Evolutionary conservation across 768 basidiomycete species (phyloP).

Genomic region (Tylopilus plumbeoviolaceoides): DNA sequence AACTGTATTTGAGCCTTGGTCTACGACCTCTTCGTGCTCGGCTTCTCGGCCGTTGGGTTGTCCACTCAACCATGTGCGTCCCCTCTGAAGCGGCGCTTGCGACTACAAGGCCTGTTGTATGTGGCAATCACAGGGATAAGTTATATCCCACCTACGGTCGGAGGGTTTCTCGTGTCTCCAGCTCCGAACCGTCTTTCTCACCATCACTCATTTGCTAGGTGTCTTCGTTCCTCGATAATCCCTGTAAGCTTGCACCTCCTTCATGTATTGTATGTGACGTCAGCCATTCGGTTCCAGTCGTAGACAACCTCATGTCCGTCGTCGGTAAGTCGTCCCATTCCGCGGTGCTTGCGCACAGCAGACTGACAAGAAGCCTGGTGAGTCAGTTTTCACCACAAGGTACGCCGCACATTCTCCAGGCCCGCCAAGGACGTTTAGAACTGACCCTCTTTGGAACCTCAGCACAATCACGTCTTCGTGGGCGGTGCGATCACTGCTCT

Average conservation of each 20-base stretch:
- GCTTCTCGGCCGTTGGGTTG: slow-evolving; percentile 13
- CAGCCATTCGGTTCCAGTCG: background rate
- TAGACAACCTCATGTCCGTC: background rate
- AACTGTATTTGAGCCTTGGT: slow-evolving; percentile 8
- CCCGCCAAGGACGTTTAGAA: background rate
- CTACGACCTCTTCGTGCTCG: slow-evolving; percentile 17
- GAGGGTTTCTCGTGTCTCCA: background rate
- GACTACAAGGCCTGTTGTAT: slow-evolving; percentile 15
- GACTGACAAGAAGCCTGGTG: too few species aligned
- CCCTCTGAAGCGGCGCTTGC: slow-evolving; percentile 11
- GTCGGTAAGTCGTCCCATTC: slow-evolving; percentile 1
- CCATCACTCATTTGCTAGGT: slow-evolving; percentile 4
- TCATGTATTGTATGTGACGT: background rate
- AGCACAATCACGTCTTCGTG: slow-evolving; percentile 8
- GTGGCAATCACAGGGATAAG: slow-evolving; percentile 5
- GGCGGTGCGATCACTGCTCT: slow-evolving; percentile 8
- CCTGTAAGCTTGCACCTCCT: slow-evolving; percentile 4
- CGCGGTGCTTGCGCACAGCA: too few species aligned
- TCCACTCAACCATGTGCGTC: slow-evolving; percentile 7
- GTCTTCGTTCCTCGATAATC: background rate
- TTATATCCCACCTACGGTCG: slow-evolving; percentile 6
- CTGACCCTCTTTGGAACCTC: background rate
- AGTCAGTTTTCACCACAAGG: slow-evolving; percentile 10
- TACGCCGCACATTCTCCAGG: background rate
- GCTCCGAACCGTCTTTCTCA: background rate